These are phyloP conservation scores for Gossypium anomalum DNA, from an alignment of 345 rosid genomes.

Conservation along the genomic window DNA sequence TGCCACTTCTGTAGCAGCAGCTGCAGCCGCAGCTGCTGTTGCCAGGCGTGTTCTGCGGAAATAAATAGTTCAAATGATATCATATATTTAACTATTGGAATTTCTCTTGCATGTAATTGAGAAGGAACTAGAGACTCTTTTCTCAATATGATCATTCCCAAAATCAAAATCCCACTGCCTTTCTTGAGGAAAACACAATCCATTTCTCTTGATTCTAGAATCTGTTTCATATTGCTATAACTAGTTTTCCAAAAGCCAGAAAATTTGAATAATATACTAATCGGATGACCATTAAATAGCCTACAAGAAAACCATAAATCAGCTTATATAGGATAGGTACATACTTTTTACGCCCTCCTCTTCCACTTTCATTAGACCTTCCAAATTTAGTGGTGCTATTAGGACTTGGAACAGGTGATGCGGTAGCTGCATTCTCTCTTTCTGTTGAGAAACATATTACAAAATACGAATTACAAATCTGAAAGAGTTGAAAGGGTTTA, in stretches of 20 bases:
- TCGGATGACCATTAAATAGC: not conserved
- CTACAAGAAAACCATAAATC: constrained; percentile 5
- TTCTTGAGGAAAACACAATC: not conserved
- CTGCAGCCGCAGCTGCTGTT: constrained; percentile 34
- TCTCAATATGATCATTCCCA: not conserved
- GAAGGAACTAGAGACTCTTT: not conserved
- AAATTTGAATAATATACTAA: not conserved
- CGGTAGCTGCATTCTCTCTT: constrained; percentile 50
- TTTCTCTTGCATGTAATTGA: not conserved
- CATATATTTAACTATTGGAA: not conserved
- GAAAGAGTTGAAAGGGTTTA: not conserved
- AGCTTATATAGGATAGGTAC: constrained; percentile 18
- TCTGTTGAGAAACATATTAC: constrained; percentile 33
- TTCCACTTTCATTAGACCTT: constrained; percentile 64
- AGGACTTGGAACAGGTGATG: constrained; percentile 36
- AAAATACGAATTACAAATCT: not conserved
- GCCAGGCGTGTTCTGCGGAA: constrained; percentile 64
- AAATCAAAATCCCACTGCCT: not conserved
- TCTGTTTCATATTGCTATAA: not conserved
- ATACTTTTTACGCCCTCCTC: constrained; percentile 98
- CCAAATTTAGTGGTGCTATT: constrained; percentile 55
- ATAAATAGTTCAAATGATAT: not conserved
- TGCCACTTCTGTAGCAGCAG: constrained; percentile 33
- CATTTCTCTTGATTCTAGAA: not conserved
- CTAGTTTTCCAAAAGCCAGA: not conserved